Percentiles rank a stretch among this genome's conserved stretches.
phyloP scores from a whole-genome alignment of 2,329 filamentous ascomycete species.

The Aspergillus bombycis region DNA sequence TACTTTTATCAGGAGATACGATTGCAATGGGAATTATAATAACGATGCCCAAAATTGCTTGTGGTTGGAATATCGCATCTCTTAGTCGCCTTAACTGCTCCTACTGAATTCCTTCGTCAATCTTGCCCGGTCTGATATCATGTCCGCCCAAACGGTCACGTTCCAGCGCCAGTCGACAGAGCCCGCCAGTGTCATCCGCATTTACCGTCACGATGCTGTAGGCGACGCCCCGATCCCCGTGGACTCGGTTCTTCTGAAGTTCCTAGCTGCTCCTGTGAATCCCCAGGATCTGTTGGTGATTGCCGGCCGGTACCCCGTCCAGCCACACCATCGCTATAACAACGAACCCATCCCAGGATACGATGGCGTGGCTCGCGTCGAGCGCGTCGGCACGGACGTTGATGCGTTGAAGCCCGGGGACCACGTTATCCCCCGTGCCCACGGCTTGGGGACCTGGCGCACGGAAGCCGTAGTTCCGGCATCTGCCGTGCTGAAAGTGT shows the following conservation, averaged over 20 bases:
- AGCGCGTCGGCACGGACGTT: conserved; percentile 1
- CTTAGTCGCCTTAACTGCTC: neutral
- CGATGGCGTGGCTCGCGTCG: neutral
- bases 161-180: conserved; percentile 6
- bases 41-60: neutral
- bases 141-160: conserved; percentile 6
- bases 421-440: conserved; percentile 2
- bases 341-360: conserved; percentile 6
- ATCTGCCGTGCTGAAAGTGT: conserved; percentile 1
- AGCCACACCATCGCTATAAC: conserved; percentile 1
- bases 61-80: neutral
- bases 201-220: conserved; percentile 3
- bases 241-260: neutral
- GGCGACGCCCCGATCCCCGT: neutral
- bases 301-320: conserved; percentile 4
- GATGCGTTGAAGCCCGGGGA: neutral
- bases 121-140: neutral
- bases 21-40: neutral
- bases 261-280: conserved; percentile 2
- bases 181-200: conserved; percentile 1
- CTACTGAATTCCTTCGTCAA: neutral
- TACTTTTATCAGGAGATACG: too few relatives aligned
- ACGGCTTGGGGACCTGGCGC: conserved; percentile 3
- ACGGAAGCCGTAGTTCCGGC: conserved; percentile 6
- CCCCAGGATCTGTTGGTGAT: conserved; percentile 6